Percentiles rank a stretch among this genome's conserved stretches.
Conservation (phyloP, 495 filamentous ascomycete genomes). For the Daldinia decipiens region DNA sequence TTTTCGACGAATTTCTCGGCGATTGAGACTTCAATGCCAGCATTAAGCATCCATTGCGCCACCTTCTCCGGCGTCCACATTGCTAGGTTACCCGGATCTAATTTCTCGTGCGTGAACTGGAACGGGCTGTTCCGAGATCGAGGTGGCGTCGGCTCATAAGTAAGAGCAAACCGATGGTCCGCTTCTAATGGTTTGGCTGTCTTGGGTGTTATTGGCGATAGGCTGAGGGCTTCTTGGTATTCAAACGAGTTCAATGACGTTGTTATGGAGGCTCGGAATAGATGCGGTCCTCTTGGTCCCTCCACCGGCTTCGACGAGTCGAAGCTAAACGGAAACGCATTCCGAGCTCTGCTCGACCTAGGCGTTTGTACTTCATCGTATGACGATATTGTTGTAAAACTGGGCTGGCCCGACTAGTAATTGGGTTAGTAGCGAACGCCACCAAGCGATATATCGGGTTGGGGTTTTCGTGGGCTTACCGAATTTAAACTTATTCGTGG, state of each 20-base stretch:
- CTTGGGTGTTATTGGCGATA: slow-evolving; percentile 70
- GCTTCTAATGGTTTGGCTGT: slow-evolving; percentile 46
- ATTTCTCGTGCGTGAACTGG: slow-evolving; percentile 62
- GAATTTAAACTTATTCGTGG: slow-evolving; percentile 73
- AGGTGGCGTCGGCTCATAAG: slow-evolving; percentile 51
- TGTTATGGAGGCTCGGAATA: slow-evolving; percentile 75
- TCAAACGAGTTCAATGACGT: slow-evolving; percentile 61
- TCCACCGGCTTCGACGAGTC: slow-evolving; percentile 68
- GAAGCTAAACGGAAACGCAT: slow-evolving; percentile 47
- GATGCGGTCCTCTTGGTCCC: slow-evolving; percentile 85
- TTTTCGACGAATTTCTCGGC: slow-evolving; percentile 88
- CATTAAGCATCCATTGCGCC: slow-evolving; percentile 78
- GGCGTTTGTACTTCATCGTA: slow-evolving; percentile 80
- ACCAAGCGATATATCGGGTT: slow-evolving; percentile 2
- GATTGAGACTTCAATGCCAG: slow-evolving; percentile 73
- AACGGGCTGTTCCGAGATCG: slow-evolving; percentile 54
- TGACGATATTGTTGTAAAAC: slow-evolving; percentile 78
- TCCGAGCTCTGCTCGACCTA: slow-evolving; percentile 58
- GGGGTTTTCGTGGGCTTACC: slow-evolving; percentile 56
- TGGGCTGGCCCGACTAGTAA: slow-evolving; percentile 66
- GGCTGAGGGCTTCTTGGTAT: slow-evolving; percentile 68
- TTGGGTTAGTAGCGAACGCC: slow-evolving; percentile 43
- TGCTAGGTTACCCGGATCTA: slow-evolving; percentile 66
- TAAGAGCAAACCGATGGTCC: slow-evolving; percentile 50
- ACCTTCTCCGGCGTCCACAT: slow-evolving; percentile 80